These are phyloP conservation scores for Cerrena zonata DNA, from an alignment of 1,284 basidiomycete species.

Conservation along the genomic window DNA sequence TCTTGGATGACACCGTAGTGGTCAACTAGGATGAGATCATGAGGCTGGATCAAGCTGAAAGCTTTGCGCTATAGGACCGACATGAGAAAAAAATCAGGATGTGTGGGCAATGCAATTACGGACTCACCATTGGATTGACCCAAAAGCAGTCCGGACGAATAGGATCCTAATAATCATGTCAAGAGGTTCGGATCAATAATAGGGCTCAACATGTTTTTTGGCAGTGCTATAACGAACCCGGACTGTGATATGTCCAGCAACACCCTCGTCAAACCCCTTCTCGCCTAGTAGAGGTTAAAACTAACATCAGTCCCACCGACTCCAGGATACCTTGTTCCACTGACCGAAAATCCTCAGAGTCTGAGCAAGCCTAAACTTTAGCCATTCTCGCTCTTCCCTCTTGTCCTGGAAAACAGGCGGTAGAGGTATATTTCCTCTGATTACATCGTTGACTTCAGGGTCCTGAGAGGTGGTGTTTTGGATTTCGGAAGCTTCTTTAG, in stretches of 20 bases:
- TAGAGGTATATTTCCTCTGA: background rate
- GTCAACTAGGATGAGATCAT: slow-evolving; percentile 43
- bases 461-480: no score
- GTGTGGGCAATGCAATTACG: background rate
- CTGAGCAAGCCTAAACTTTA: slow-evolving; percentile 51
- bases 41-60: slow-evolving; percentile 42
- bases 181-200: background rate
- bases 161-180: slow-evolving; percentile 38
- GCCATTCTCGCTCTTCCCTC: slow-evolving; percentile 40
- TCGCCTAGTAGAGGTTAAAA: slow-evolving; percentile 31
- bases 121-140: slow-evolving; percentile 44
- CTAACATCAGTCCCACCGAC: background rate
- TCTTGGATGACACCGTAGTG: slow-evolving; percentile 44
- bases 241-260: slow-evolving; percentile 62
- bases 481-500: no score
- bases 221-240: slow-evolving; percentile 20
- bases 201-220: background rate
- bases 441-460: no score
- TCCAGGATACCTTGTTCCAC: no score
- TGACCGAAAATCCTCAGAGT: slow-evolving; percentile 45
- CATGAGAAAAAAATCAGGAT: background rate
- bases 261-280: slow-evolving; percentile 55
- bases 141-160: slow-evolving; percentile 49
- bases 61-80: slow-evolving; percentile 30
- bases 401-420: slow-evolving; percentile 18